phyloP scores from a whole-genome alignment of 768 basidiomycete genomes.

The Solioccasus polychromus region DNA sequence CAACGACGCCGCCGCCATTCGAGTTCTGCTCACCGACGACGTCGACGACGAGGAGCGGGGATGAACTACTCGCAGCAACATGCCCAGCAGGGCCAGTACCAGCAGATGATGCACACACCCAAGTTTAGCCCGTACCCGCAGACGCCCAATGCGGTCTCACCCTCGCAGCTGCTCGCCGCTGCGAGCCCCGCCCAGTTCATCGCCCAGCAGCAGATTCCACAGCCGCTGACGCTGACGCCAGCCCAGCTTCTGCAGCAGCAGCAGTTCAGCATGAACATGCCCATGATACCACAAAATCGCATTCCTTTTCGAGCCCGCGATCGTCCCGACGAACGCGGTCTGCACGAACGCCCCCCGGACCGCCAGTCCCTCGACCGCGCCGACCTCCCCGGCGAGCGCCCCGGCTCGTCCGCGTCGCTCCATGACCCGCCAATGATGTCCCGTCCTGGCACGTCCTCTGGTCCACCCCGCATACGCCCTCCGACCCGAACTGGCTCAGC shows the following conservation, averaged over 20 bases:
- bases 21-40: background rate
- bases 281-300: slow-evolving; percentile 27
- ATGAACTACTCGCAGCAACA: slow-evolving; percentile 29
- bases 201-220: slow-evolving; percentile 11
- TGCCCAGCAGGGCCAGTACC: slow-evolving; percentile 23
- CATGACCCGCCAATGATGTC: slow-evolving; percentile 26
- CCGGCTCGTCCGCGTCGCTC: slow-evolving; percentile 26
- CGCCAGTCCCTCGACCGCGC: slow-evolving; percentile 26
- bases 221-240: slow-evolving; percentile 32
- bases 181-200: slow-evolving; percentile 26
- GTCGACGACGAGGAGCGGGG: slow-evolving; percentile 11
- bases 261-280: slow-evolving; percentile 21
- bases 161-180: slow-evolving; percentile 18
- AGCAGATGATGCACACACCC: slow-evolving; percentile 14
- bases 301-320: slow-evolving; percentile 8
- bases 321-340: slow-evolving; percentile 29
- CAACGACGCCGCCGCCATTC: too few relatives aligned
- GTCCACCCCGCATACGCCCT: slow-evolving; percentile 28
- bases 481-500: slow-evolving; percentile 32
- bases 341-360: slow-evolving; percentile 24
- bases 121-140: slow-evolving; percentile 18
- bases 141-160: slow-evolving; percentile 19
- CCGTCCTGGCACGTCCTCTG: slow-evolving; percentile 27
- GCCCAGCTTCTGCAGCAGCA: slow-evolving; percentile 38
- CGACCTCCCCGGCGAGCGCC: slow-evolving; percentile 26